Base-by-base conservation (phyloP, 2,329 filamentous ascomycete species). In the Cadophora gregata region DNA sequence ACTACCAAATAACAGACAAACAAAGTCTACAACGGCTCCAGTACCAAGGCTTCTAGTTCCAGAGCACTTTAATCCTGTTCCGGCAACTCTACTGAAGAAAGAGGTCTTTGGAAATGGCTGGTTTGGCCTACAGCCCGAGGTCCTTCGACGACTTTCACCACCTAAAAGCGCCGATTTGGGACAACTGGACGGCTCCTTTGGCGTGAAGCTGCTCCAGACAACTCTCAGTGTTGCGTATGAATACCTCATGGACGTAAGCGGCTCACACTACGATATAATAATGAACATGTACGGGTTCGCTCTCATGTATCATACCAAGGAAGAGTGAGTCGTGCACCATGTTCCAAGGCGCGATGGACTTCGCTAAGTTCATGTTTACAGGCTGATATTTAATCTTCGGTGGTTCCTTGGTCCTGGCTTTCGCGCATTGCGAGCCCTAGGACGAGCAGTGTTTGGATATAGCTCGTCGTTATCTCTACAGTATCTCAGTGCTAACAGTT, bases 51-150 rank as follows among this genome's bases (percentile, higher is more conserved):
- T 27, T 24, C 19, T 9, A 27, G 21, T 38, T 0, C 21, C 33
- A 27, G 55, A 25, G 16, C 12, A 59, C 21, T 59, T 38, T 33
- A 25, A 59, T 59, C 55, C 31, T 59, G 21, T 59, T 24, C 36
- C 55, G 19, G 55, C 16, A 10, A 56, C 21, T 4, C 21, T 59
- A 7, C 21, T 59, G n/a, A 14, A 42, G 19, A 59, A 42, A 25
- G n/a, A 59, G 16, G 42, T 65, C 10, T 68, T 65, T 50, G 63
- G 66, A 16, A 61, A 63, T 45, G 62, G 66, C 36, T 68, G 66
- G 63, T 65, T 68, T 24, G 60, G 45, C 24, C 59, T 33, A 16
- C 50, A 55, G 25, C 66, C 66, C 19, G 21, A 12, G 14, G 14
- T 25, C 8, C n/a, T 59, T 4, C 24, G 12, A 24, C 24, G 7